Conservation (phyloP, 306 rosid genomes). For the Abrus pulchellus region DNA sequence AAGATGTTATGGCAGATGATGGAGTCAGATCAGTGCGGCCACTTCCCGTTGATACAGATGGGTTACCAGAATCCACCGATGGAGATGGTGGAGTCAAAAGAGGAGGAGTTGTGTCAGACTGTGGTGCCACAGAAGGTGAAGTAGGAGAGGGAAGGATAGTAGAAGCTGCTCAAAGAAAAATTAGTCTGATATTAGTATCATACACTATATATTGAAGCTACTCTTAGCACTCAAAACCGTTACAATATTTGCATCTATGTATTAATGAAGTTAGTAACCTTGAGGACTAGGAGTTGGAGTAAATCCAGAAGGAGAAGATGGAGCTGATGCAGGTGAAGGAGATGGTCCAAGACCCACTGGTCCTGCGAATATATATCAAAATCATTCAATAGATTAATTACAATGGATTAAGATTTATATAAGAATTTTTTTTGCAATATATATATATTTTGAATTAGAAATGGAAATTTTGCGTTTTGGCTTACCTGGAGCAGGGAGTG, state of each 20-base stretch:
- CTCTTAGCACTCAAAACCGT: neutral
- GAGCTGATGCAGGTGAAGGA: constrained; percentile 60
- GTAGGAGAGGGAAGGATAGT: constrained; percentile 54
- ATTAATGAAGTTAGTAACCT: constrained; percentile 53
- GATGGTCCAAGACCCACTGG: constrained; percentile 65
- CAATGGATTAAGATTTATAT: neutral
- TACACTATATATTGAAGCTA: neutral
- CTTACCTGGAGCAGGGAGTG: constrained; percentile 85
- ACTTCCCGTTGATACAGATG: constrained; percentile 62
- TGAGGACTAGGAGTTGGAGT: constrained; percentile 67
- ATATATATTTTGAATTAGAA: neutral
- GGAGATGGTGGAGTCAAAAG: constrained; percentile 61
- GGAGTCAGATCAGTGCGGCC: constrained; percentile 72
- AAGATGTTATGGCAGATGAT: constrained; percentile 60
- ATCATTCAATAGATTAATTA: neutral
- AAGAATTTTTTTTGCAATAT: neutral
- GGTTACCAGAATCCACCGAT: constrained; percentile 56
- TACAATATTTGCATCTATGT: neutral
- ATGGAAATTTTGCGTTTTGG: neutral
- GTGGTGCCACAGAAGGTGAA: constrained; percentile 68
- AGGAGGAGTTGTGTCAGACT: constrained; percentile 54
- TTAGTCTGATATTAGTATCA: constrained; percentile 21
- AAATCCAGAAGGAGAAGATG: constrained; percentile 68
- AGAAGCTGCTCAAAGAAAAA: constrained; percentile 59
- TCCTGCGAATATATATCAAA: constrained; percentile 54